Conservation (phyloP, 257 asterid species). For the Lycium ferocissimum region DNA sequence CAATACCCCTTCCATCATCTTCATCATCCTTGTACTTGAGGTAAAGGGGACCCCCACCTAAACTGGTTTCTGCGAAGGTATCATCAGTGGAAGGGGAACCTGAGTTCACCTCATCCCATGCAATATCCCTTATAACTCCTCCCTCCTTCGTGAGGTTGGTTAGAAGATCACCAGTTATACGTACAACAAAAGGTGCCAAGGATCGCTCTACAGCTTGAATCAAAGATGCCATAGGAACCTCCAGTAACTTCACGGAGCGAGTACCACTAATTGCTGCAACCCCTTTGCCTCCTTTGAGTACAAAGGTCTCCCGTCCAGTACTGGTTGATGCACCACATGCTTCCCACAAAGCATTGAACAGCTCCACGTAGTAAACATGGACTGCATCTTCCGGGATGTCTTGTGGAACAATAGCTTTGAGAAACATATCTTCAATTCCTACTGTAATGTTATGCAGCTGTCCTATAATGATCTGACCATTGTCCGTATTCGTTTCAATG, state of each 20-base stretch:
- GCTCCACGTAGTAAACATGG: slow-evolving; percentile 56
- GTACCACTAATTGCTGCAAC: slow-evolving; percentile 84
- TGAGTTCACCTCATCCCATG: slow-evolving; percentile 62
- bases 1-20: slow-evolving; percentile 47
- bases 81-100: slow-evolving; percentile 51
- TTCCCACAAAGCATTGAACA: slow-evolving; percentile 93
- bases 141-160: slow-evolving; percentile 64
- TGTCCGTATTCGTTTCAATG: slow-evolving; percentile 78
- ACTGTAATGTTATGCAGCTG: slow-evolving; percentile 76
- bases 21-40: slow-evolving; percentile 73
- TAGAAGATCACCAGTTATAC: slow-evolving; percentile 81
- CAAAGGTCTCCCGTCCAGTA: slow-evolving; percentile 81
- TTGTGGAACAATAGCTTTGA: slow-evolving; percentile 73
- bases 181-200: slow-evolving; percentile 81
- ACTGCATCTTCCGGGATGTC: slow-evolving; percentile 54
- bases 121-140: slow-evolving; percentile 59
- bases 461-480: slow-evolving; percentile 75
- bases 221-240: slow-evolving; percentile 62
- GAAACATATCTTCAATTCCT: slow-evolving; percentile 98
- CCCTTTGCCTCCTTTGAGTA: slow-evolving; percentile 89
- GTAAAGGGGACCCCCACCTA: slow-evolving; percentile 69
- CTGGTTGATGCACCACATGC: slow-evolving; percentile 83
- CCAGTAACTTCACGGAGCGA: slow-evolving; percentile 81
- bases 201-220: slow-evolving; percentile 69
- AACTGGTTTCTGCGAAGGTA: slow-evolving; percentile 48